phyloP scores from a whole-genome alignment of 345 rosid species.

The Lagerstroemia speciosa region DNA sequence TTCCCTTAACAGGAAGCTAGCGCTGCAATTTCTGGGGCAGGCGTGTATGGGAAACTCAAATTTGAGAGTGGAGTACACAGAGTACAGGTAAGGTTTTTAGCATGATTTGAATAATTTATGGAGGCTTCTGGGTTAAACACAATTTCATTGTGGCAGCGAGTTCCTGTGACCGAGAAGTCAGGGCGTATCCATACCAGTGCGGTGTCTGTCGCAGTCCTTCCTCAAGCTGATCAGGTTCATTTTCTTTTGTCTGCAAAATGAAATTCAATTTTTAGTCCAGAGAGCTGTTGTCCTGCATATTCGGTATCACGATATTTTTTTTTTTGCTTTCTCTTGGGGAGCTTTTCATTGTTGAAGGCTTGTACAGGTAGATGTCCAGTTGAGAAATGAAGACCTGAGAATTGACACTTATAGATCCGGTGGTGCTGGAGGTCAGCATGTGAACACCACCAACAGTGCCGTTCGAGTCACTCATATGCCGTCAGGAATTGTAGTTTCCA shows the following conservation, averaged over 20 bases:
- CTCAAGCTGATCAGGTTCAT: conserved; percentile 86
- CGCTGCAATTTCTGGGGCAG: conserved; percentile 77
- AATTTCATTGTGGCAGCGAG: conserved; percentile 57
- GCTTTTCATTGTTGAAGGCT: conserved; percentile 2
- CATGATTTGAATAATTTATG: neutral
- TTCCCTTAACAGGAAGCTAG: conserved; percentile 68
- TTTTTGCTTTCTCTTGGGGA: neutral
- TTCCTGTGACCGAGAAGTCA: conserved; percentile 89
- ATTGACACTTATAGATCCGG: conserved; percentile 88
- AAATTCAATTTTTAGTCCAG: neutral
- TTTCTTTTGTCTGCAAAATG: neutral
- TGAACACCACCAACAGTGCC: conserved; percentile 91
- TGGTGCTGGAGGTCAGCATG: conserved; percentile 87
- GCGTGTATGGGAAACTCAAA: conserved; percentile 85
- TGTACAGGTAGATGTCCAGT: conserved; percentile 77
- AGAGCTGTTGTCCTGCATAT: neutral
- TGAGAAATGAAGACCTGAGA: conserved; percentile 88
- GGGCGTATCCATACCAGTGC: conserved; percentile 93
- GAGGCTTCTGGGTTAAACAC: conserved; percentile 7
- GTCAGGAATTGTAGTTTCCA: conserved; percentile 66
- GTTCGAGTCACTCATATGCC: conserved; percentile 80
- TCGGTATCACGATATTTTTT: neutral
- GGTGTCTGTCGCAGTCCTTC: conserved; percentile 93
- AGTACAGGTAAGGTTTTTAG: conserved; percentile 56
- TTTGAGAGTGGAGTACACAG: conserved; percentile 98